These are phyloP conservation scores for Suillus spraguei DNA, from an alignment of 768 basidiomycete genomes.

Conservation along the genomic window DNA sequence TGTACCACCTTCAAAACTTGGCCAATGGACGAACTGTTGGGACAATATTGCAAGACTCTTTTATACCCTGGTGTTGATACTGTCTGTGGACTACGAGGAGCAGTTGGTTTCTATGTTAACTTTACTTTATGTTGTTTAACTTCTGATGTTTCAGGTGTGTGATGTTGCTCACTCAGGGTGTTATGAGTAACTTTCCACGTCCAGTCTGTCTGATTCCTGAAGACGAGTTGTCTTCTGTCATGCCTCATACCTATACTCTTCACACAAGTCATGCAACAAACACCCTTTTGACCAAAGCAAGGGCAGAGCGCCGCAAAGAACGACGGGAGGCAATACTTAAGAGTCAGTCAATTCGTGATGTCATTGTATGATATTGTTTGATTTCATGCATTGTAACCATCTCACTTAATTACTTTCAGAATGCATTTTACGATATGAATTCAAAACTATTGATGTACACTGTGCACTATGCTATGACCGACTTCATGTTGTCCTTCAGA, in stretches of 20 bases:
- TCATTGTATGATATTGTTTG: conserved; percentile 17
- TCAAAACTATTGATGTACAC: conserved; percentile 37
- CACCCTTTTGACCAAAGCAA: conserved; percentile 12
- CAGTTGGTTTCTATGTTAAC: conserved; percentile 31
- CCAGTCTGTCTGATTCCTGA: conserved; percentile 40
- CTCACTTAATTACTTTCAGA: conserved; percentile 10
- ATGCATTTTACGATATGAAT: conserved; percentile 41
- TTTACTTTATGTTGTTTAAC: conserved; percentile 2
- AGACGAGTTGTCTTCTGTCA: conserved; percentile 21
- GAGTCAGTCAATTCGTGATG: conserved; percentile 14
- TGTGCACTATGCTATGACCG: conserved; percentile 38
- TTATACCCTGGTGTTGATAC: conserved; percentile 34
- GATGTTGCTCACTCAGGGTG: conserved; percentile 37
- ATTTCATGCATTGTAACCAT: neutral
- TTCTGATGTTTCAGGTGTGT: conserved; percentile 24
- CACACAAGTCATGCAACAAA: conserved; percentile 25
- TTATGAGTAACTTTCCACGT: conserved; percentile 32
- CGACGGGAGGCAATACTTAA: conserved; percentile 21
- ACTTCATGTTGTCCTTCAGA: conserved; percentile 38
- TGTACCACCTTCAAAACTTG: neutral
- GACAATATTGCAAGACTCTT: conserved; percentile 31
- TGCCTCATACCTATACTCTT: conserved; percentile 13
- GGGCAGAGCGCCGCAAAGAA: conserved; percentile 13
- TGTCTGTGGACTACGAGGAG: conserved; percentile 47
- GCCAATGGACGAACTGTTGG: conserved; percentile 25